Base-by-base conservation (phyloP, 352 stramenopile genomes). In the Salisapilia sapeloensis region DNA sequence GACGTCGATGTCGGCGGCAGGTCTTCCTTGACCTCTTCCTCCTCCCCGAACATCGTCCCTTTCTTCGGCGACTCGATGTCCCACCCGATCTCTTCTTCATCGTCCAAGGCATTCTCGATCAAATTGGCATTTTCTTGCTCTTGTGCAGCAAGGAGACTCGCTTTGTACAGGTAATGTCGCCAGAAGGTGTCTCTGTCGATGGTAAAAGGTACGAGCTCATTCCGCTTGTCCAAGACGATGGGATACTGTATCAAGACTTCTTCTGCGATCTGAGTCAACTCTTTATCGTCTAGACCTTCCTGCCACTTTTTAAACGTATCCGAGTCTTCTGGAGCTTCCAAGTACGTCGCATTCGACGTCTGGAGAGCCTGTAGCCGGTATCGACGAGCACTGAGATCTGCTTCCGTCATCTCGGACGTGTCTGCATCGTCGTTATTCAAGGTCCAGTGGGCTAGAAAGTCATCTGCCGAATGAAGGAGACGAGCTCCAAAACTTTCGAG, bases 101-200 rank as follows among this genome's bases (percentile, higher is more conserved):
- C 57, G 34, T 74, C 57, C 57, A 25, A 31, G 78, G 62, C 66
- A 22, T 79, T 62, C 32, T 79, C 60, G 5, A 83, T 39, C 32
- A 83, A 29, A 23, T 78, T 52, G 0, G 66, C 66, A 25, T 63
- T 56, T 2, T 63, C 62, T 38, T 79, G 50, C 36, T 83, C 63
- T 34, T 83, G 66, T 3, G 66, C 66, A 12, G 66, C 63, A 21
- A 83, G 25, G 5, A 77, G 46, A 33, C 62, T 76, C 13, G 63
- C 62, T 40, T 83, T 83, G 54, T 79, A 83, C 16, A 83, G 56
- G 35, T 83, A 83, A 29, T 83, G 55, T 0, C 47, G 38, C 66
- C 66, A 83, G 24, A 83, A 83, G 26, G 57, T 42, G 13, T 77
- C 60, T 2, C 34, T 46, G 12, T 56, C 49, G 13, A 83, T 44